phyloP scores from a whole-genome alignment of 2,329 filamentous ascomycete species.

The Cytospora leucostoma region DNA sequence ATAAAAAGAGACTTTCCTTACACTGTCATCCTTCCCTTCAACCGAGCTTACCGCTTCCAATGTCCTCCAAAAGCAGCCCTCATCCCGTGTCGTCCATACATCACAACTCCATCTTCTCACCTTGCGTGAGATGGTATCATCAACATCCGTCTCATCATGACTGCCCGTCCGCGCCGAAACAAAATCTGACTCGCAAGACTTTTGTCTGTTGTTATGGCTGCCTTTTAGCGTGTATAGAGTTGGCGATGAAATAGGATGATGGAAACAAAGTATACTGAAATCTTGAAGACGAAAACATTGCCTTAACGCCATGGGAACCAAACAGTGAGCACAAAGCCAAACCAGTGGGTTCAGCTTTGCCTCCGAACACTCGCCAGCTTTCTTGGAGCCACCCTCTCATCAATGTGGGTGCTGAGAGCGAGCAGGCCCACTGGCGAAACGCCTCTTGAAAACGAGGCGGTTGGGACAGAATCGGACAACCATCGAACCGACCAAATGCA shows the following conservation, averaged over 20 bases:
- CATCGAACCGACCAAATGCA: conserved; percentile 49
- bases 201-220: conserved; percentile 20
- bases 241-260: conserved; percentile 3
- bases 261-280: conserved; percentile 23
- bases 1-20: conserved; percentile 20
- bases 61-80: conserved; percentile 13
- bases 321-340: conserved; percentile 13
- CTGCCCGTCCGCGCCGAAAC: background rate
- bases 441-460: conserved; percentile 31
- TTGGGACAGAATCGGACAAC: conserved; percentile 40
- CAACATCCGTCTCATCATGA: conserved; percentile 7
- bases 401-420: background rate
- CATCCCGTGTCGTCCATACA: conserved; percentile 17
- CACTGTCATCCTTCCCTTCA: conserved; percentile 17
- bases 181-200: conserved; percentile 14
- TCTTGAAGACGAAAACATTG: conserved; percentile 17
- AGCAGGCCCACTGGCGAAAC: conserved; percentile 27
- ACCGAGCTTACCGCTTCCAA: conserved; percentile 14
- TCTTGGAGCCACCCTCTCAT: background rate
- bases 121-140: conserved; percentile 27
- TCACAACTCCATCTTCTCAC: conserved; percentile 13
- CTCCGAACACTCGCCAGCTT: conserved; percentile 7
- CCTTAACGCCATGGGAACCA: conserved; percentile 14
- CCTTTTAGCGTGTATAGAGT: conserved; percentile 23
- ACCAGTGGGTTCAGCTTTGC: background rate